These are phyloP conservation scores for Metroxylon sagu DNA, from an alignment of 176 grass and related monocot species.

Conservation along the genomic window DNA sequence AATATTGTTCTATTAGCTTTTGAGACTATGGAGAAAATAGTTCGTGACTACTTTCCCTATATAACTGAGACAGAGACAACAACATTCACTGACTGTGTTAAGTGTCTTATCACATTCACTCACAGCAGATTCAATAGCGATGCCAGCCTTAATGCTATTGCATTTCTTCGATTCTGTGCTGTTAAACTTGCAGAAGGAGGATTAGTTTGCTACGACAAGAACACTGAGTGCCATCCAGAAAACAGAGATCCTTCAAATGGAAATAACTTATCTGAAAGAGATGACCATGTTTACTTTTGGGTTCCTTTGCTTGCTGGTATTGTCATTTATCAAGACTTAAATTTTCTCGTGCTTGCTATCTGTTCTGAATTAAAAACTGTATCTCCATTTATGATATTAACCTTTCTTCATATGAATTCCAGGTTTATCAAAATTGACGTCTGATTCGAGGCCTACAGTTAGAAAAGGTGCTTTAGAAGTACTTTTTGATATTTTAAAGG, in stretches of 20 bases:
- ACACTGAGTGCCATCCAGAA: conserved; percentile 18
- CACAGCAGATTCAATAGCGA: conserved; percentile 92
- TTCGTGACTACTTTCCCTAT: conserved; percentile 87
- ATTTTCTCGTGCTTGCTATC: conserved; percentile 6
- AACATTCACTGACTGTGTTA: conserved; percentile 87
- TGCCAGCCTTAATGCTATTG: conserved; percentile 89
- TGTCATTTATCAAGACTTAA: conserved; percentile 6
- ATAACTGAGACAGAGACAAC: conserved; percentile 96
- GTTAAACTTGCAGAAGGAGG: conserved; percentile 90
- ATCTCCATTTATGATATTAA: conserved; percentile 14
- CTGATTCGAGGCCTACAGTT: conserved; percentile 79
- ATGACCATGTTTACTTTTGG: conserved; percentile 89
- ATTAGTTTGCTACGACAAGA: conserved; percentile 51
- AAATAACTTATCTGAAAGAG: conserved; percentile 44
- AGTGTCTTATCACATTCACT: conserved; percentile 90
- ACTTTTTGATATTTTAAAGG: conserved; percentile 91
- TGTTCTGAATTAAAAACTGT: conserved; percentile 11
- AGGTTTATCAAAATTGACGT: conserved; percentile 89
- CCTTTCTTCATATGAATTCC: conserved; percentile 15
- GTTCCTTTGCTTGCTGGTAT: conserved; percentile 84
- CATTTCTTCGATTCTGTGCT: conserved; percentile 92
- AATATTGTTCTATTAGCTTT: conserved; percentile 85
- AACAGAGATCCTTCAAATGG: conserved; percentile 40
- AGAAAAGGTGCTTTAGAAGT: conserved; percentile 95
- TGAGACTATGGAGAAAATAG: conserved; percentile 93